Conservation (phyloP, 768 basidiomycete species). For the Leccinum longicurvipes region DNA sequence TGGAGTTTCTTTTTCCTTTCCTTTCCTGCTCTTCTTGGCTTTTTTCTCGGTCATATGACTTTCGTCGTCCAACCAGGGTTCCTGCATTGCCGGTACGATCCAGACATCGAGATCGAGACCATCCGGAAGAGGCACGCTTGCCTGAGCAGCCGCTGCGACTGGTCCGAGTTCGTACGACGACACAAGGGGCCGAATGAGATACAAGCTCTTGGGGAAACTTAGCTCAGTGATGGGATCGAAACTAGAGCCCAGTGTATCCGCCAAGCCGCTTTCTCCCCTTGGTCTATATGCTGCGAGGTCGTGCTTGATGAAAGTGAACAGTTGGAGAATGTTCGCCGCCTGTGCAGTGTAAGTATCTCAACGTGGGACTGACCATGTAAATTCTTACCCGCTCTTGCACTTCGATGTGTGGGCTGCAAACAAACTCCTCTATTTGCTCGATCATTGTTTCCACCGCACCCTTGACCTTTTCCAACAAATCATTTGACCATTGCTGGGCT, state of each 20-base stretch:
- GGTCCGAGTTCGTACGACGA: conserved; percentile 79
- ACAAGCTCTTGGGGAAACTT: conserved; percentile 84
- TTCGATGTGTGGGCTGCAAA: conserved; percentile 68
- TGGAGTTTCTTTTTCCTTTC: conserved; percentile 42
- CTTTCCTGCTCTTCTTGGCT: conserved; percentile 42
- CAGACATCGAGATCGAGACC: conserved; percentile 84
- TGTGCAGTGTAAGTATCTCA: conserved; percentile 28
- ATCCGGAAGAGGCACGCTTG: conserved; percentile 75
- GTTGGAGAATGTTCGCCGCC: conserved; percentile 78
- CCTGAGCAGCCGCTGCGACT: conserved; percentile 77
- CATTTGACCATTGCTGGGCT: conserved; percentile 74
- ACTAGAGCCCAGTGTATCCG: conserved; percentile 34
- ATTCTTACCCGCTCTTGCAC: conserved; percentile 84
- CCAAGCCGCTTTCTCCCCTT: conserved; percentile 34
- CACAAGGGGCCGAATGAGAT: conserved; percentile 80
- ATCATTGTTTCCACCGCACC: conserved; percentile 60
- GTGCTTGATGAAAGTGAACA: conserved; percentile 72
- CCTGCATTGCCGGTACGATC: conserved; percentile 65
- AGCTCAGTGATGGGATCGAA: conserved; percentile 40
- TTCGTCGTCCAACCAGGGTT: conserved; percentile 28
- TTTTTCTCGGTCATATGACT: conserved; percentile 38
- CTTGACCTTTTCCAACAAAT: conserved; percentile 63
- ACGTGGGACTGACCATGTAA: background rate
- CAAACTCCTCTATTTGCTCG: conserved; percentile 55
- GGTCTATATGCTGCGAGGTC: conserved; percentile 62